These are phyloP conservation scores for Amanita exitialis DNA, from an alignment of 768 basidiomycete species.

Conservation along the genomic window DNA sequence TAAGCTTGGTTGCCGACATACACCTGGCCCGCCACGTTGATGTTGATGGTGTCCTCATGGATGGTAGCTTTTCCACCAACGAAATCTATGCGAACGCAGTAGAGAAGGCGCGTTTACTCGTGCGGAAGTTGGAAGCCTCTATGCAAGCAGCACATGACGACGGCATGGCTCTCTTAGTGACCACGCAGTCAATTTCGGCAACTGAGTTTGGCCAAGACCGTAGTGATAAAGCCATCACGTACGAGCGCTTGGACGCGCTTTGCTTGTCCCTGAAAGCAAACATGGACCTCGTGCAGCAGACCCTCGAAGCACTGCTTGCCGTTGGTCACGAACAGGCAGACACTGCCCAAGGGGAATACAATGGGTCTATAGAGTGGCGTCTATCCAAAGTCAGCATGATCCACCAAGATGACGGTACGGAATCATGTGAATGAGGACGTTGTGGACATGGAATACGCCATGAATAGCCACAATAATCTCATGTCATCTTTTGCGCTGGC, in stretches of 20 bases:
- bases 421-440: conserved; percentile 38
- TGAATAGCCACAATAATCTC: conserved; percentile 18
- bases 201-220: conserved; percentile 20
- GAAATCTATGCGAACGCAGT: conserved; percentile 55
- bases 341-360: conserved; percentile 60
- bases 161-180: conserved; percentile 46
- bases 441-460: conserved; percentile 47
- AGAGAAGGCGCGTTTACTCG: conserved; percentile 53
- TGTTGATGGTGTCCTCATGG: conserved; percentile 60
- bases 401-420: conserved; percentile 25
- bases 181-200: conserved; percentile 42
- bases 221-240: conserved; percentile 22
- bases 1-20: conserved; percentile 54
- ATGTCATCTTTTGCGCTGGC: neutral
- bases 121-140: conserved; percentile 60
- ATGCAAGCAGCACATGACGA: conserved; percentile 73
- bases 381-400: conserved; percentile 61
- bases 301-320: conserved; percentile 49
- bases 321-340: conserved; percentile 67
- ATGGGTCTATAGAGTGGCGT: conserved; percentile 68
- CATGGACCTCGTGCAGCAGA: conserved; percentile 42
- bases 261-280: conserved; percentile 46
- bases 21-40: conserved; percentile 78
- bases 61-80: conserved; percentile 32
- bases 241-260: conserved; percentile 40